A percentile compares a stretch with the other conserved stretches of the same genome.
These are phyloP conservation scores for Ogataea siamensis DNA, from an alignment of 805 yeast species.

Conservation along the genomic window DNA sequence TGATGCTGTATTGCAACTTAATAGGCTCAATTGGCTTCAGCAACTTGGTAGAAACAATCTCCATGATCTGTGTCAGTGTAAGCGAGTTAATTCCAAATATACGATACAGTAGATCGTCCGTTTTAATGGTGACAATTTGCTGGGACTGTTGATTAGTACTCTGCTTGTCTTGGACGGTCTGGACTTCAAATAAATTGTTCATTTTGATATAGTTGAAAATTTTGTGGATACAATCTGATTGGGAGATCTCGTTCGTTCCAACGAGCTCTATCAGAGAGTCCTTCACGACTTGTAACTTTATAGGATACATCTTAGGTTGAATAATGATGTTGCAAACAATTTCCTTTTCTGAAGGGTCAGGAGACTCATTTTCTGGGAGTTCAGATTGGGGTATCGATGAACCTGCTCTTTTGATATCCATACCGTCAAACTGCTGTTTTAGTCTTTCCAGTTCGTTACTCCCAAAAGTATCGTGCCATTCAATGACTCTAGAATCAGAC, in stretches of 20 bases:
- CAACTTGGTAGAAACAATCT: slow-evolving; percentile 63
- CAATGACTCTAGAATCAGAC: slow-evolving; percentile 51
- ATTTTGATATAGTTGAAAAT: slow-evolving; percentile 37
- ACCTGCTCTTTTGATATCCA: slow-evolving; percentile 84
- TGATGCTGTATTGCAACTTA: slow-evolving; percentile 66
- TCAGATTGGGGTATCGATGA: slow-evolving; percentile 30
- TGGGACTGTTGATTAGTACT: slow-evolving; percentile 22
- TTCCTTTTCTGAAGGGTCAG: slow-evolving; percentile 38
- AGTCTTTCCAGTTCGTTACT: slow-evolving; percentile 32
- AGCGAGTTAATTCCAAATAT: slow-evolving; percentile 52
- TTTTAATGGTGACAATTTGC: slow-evolving; percentile 32
- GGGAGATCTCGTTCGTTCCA: slow-evolving; percentile 76
- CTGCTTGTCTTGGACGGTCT: slow-evolving; percentile 24
- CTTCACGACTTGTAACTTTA: slow-evolving; percentile 60
- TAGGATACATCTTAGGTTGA: slow-evolving; percentile 76
- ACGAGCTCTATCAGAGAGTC: slow-evolving; percentile 62
- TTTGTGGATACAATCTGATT: slow-evolving; percentile 67
- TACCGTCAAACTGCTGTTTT: slow-evolving; percentile 69
- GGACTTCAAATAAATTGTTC: slow-evolving; percentile 37
- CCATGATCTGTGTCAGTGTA: slow-evolving; percentile 70
- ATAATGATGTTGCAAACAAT: slow-evolving; percentile 70
- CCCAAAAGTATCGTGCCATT: slow-evolving; percentile 78
- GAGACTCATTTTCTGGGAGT: slow-evolving; percentile 25
- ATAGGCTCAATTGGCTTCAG: slow-evolving; percentile 79
- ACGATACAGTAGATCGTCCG: slow-evolving; percentile 45